phyloP scores from a whole-genome alignment of 1,284 basidiomycete genomes.

The Waitea zeae region DNA sequence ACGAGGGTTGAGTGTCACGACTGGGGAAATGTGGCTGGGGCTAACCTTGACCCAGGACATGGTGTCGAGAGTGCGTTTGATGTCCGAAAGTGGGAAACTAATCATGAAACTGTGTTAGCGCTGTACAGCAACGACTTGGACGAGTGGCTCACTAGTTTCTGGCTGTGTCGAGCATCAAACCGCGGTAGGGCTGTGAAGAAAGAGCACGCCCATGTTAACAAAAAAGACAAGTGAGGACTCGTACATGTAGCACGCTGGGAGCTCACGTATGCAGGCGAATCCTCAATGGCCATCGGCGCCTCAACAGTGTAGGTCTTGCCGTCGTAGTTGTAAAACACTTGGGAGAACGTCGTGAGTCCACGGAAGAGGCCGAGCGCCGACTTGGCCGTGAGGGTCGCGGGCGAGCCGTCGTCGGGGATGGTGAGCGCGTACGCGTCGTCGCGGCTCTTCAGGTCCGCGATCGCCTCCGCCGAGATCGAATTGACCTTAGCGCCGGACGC shows the following conservation, averaged over 20 bases:
- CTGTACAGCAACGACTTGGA: slow-evolving; percentile 2
- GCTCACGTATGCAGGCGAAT: slow-evolving; percentile 46
- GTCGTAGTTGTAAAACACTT: slow-evolving; percentile 49
- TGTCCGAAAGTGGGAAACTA: slow-evolving; percentile 49
- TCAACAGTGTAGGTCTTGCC: slow-evolving; percentile 35
- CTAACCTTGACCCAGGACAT: slow-evolving; percentile 79
- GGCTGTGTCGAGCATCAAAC: slow-evolving; percentile 70
- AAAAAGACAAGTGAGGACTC: too few species aligned
- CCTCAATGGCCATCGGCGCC: slow-evolving; percentile 42
- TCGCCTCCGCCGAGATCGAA: slow-evolving; percentile 36
- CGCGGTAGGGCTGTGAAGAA: slow-evolving; percentile 45
- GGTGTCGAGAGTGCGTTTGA: slow-evolving; percentile 62
- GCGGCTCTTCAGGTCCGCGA: slow-evolving; percentile 30
- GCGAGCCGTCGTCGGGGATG: slow-evolving; percentile 40
- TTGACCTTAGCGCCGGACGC: slow-evolving; percentile 13
- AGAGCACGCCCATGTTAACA: slow-evolving; percentile 1
- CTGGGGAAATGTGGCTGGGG: slow-evolving; percentile 1
- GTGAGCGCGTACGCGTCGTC: slow-evolving; percentile 52
- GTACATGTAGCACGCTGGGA: too few species aligned
- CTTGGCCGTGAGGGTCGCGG: slow-evolving; percentile 46
- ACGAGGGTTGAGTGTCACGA: background rate
- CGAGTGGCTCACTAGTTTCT: slow-evolving; percentile 37
- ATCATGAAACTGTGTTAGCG: background rate
- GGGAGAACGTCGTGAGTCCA: slow-evolving; percentile 70
- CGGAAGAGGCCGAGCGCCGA: slow-evolving; percentile 65